Conservation (phyloP, 1,139 yeast species). For the Oligophagozyma castellii region DNA sequence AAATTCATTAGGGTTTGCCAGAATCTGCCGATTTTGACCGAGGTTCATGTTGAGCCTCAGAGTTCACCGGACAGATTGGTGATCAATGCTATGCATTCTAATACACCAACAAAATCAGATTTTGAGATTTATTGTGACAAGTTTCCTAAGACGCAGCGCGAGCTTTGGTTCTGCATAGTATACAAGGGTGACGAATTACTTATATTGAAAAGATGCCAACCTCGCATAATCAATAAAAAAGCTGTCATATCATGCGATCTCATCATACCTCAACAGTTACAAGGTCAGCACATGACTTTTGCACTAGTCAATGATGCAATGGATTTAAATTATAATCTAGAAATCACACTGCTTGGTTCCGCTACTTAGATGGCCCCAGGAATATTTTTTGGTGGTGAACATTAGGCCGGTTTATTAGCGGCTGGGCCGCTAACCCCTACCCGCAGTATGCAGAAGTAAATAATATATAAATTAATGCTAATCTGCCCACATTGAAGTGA, state of each 20-base stretch:
- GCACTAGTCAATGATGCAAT: conserved; percentile 54
- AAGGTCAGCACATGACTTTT: conserved; percentile 34
- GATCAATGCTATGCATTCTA: conserved; percentile 40
- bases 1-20: conserved; percentile 34
- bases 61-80: conserved; percentile 25
- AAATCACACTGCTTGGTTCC: not conserved
- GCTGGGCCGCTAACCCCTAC: not conserved
- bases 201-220: conserved; percentile 56
- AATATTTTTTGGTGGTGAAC: too few species aligned
- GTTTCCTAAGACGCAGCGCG: conserved; percentile 86
- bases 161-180: conserved; percentile 78
- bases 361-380: too few species aligned
- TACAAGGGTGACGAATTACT: conserved; percentile 40
- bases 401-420: too few species aligned
- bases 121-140: conserved; percentile 63
- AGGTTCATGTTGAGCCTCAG: conserved; percentile 24
- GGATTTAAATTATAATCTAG: conserved; percentile 32
- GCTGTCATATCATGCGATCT: conserved; percentile 37
- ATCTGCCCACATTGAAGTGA: too few species aligned
- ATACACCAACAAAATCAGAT: conserved; percentile 40
- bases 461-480: not conserved
- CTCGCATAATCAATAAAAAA: conserved; percentile 29
- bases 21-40: conserved; percentile 32
- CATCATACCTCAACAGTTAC: conserved; percentile 36
- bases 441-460: not conserved